These are phyloP conservation scores for Aspergillus asperescens DNA, from an alignment of 495 filamentous ascomycete genomes.

Conservation along the genomic window DNA sequence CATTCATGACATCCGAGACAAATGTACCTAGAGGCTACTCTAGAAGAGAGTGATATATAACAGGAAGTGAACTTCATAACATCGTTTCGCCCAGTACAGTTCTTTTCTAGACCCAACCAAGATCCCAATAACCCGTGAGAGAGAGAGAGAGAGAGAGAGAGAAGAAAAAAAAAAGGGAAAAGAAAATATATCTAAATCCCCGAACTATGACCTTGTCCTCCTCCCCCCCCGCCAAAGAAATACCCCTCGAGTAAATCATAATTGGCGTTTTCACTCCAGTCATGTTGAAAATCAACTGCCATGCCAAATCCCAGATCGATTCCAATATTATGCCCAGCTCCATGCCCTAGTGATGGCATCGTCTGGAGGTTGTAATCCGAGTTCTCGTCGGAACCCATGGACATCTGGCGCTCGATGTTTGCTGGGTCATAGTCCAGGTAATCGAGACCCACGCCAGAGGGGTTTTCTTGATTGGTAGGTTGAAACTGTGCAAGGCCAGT, in stretches of 20 bases:
- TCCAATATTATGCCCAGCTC: slow-evolving; percentile 42
- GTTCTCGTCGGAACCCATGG: slow-evolving; percentile 28
- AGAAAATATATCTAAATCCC: slow-evolving; percentile 6
- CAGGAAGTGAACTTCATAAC: background rate
- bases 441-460: slow-evolving; percentile 33
- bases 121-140: background rate
- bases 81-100: slow-evolving; percentile 6
- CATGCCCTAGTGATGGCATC: slow-evolving; percentile 28
- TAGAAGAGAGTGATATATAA: slow-evolving; percentile 3
- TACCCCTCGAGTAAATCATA: slow-evolving; percentile 88
- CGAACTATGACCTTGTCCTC: slow-evolving; percentile 17
- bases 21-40: no score
- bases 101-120: background rate
- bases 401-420: slow-evolving; percentile 22
- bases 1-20: background rate
- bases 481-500: slow-evolving; percentile 20
- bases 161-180: background rate
- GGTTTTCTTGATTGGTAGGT: slow-evolving; percentile 25
- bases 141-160: background rate
- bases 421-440: slow-evolving; percentile 37
- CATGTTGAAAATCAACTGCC: slow-evolving; percentile 68
- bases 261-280: slow-evolving; percentile 71
- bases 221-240: slow-evolving; percentile 66
- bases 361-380: slow-evolving; percentile 27
- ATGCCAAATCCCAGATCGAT: slow-evolving; percentile 73